These are phyloP conservation scores for Vaccinium vitisidaea DNA, from an alignment of 148 eudicot species.

Conservation along the genomic window DNA sequence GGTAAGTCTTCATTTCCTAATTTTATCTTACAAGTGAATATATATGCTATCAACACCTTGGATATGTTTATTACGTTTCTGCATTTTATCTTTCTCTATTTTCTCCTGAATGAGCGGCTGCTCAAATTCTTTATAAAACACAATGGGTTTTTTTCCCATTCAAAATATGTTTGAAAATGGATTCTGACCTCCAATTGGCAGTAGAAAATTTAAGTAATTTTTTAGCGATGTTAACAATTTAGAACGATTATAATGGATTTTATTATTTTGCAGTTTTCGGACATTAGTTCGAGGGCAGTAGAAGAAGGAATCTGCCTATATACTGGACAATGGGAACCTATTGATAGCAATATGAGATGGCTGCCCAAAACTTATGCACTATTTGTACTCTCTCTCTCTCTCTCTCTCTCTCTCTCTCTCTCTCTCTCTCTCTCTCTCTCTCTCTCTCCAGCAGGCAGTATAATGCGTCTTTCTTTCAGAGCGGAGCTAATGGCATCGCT, in stretches of 20 bases:
- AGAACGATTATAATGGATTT: neutral
- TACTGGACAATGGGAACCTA: constrained; percentile 71
- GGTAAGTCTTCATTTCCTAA: constrained; percentile 33
- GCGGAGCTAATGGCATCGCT: neutral
- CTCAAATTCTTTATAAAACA: neutral
- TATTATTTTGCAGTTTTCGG: constrained; percentile 52
- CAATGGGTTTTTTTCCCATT: neutral
- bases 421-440: constrained; percentile 24
- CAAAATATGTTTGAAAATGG: neutral
- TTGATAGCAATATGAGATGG: constrained; percentile 73
- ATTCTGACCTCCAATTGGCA: neutral
- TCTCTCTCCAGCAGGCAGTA: neutral
- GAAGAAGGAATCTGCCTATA: constrained; percentile 65
- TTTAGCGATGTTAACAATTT: neutral
- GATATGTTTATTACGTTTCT: neutral
- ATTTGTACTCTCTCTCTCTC: constrained; percentile 52
- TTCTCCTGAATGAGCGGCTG: neutral
- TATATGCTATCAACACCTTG: neutral
- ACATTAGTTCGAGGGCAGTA: constrained; percentile 55
- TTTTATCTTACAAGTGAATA: neutral
- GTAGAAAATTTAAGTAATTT: neutral
- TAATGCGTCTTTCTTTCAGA: neutral
- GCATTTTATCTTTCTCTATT: neutral
- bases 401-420: neutral
- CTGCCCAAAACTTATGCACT: constrained; percentile 80